These are phyloP conservation scores for Ammopiptanthus mongolicus DNA, from an alignment of 306 rosid species.

Conservation along the genomic window DNA sequence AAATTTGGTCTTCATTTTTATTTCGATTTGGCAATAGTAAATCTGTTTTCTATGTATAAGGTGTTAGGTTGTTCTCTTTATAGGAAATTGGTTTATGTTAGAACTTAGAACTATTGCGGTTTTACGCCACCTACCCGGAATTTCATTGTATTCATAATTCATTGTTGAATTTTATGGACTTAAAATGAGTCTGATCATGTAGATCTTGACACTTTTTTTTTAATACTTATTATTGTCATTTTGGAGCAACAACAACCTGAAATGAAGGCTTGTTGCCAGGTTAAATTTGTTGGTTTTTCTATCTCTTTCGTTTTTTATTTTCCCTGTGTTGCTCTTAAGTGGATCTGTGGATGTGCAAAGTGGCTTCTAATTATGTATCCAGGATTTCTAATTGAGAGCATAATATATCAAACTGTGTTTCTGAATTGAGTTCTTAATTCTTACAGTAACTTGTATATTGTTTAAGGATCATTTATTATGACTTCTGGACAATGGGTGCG, in stretches of 20 bases:
- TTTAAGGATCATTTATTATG: neutral
- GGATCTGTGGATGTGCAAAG: neutral
- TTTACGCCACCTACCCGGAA: neutral
- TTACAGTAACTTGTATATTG: neutral
- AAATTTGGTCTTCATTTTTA: neutral
- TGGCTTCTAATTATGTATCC: neutral
- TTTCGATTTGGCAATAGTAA: neutral
- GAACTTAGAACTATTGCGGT: neutral
- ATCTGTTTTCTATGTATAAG: neutral
- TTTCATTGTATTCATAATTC: neutral
- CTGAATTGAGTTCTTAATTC: neutral
- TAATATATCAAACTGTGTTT: neutral
- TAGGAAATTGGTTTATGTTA: neutral
- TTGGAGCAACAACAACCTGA: constrained; percentile 1
- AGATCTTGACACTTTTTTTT: neutral
- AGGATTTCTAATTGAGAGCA: neutral
- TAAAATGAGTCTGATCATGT: neutral
- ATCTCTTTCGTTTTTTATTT: neutral
- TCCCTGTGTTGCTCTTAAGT: neutral
- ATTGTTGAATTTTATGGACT: neutral
- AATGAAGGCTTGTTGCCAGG: neutral
- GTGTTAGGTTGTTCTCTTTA: neutral
- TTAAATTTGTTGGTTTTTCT: neutral
- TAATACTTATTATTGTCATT: neutral
- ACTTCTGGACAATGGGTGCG: neutral